Percentiles rank a stretch among this genome's conserved stretches.
phyloP scores from a whole-genome alignment of 345 rosid genomes.

The Acer saccharum region DNA sequence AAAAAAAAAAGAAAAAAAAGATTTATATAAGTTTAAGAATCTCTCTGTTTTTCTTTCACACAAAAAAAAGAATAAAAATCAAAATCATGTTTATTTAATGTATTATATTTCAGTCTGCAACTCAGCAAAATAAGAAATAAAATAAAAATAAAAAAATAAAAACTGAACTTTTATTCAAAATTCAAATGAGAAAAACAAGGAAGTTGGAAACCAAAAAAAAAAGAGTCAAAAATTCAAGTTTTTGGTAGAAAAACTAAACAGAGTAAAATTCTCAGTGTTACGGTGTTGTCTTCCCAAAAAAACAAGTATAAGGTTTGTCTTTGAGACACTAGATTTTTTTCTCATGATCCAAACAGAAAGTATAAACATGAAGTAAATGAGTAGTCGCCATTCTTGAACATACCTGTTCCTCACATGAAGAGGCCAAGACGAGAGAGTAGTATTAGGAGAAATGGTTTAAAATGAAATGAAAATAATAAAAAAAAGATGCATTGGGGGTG shows the following conservation, averaged over 20 bases:
- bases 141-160: no score
- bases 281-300: no score
- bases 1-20: background rate
- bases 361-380: constrained; percentile 6
- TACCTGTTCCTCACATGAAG: background rate
- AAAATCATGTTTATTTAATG: background rate
- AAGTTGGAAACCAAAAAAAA: background rate
- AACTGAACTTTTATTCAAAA: background rate
- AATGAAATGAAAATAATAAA: no score
- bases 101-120: background rate
- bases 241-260: background rate
- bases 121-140: background rate
- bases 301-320: background rate
- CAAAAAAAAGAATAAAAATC: background rate
- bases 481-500: background rate
- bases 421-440: no score
- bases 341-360: constrained; percentile 6
- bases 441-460: background rate
- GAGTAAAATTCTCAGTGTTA: background rate
- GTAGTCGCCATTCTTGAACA: background rate
- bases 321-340: background rate
- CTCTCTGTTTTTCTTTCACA: background rate
- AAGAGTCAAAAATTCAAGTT: background rate
- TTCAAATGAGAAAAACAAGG: background rate
- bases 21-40: background rate